phyloP scores from a whole-genome alignment of 148 eudicot genomes.

The Camellia sinensis region DNA sequence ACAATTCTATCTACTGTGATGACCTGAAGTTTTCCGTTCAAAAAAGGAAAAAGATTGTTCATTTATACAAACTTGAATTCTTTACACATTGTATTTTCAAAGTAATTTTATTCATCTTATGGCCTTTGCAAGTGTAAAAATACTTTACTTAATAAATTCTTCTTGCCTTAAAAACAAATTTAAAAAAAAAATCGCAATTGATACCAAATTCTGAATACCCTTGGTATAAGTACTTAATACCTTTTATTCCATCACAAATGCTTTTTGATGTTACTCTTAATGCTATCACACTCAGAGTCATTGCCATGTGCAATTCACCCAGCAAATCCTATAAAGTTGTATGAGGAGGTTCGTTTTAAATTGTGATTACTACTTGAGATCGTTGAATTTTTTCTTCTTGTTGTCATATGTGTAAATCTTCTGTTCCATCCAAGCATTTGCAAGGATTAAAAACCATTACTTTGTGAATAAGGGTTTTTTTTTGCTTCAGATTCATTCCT shows the following conservation, averaged over 20 bases:
- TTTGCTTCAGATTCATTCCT: conserved; percentile 77
- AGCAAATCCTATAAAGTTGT: too few relatives aligned
- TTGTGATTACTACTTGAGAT: background rate
- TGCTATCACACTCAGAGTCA: too few relatives aligned
- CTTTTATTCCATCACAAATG: too few relatives aligned
- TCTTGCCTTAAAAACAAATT: too few relatives aligned
- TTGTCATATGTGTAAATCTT: conserved; percentile 2
- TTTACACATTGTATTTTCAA: background rate
- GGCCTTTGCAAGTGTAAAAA: background rate
- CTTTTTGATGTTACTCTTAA: too few relatives aligned
- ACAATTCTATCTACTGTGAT: background rate
- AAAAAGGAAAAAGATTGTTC: background rate
- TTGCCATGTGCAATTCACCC: too few relatives aligned
- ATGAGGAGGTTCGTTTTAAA: too few relatives aligned
- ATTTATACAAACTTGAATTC: background rate
- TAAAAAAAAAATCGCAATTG: too few relatives aligned
- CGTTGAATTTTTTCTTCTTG: background rate
- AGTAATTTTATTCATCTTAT: too few relatives aligned
- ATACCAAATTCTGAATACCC: too few relatives aligned
- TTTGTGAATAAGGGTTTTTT: conserved; percentile 85
- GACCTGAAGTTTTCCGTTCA: background rate
- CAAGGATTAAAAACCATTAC: conserved; percentile 94
- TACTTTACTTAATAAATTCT: too few relatives aligned
- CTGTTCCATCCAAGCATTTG: conserved; percentile 67
- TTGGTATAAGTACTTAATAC: too few relatives aligned